These are phyloP conservation scores for Firmiana major DNA, from an alignment of 345 rosid species.

Conservation along the genomic window DNA sequence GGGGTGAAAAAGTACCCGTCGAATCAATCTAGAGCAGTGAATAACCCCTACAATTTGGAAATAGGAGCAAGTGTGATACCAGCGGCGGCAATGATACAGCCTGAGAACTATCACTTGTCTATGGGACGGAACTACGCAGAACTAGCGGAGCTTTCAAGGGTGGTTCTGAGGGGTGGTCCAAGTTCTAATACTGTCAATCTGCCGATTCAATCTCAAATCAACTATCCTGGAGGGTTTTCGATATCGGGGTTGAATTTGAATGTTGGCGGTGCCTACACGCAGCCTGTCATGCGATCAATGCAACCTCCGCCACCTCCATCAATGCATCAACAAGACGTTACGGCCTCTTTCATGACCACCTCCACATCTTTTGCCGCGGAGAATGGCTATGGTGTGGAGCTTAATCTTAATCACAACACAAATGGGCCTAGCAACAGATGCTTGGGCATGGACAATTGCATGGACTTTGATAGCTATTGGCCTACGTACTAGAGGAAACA, in stretches of 20 bases:
- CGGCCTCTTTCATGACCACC: constrained; percentile 32
- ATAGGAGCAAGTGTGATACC: constrained; percentile 28
- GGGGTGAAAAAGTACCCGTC: constrained; percentile 71
- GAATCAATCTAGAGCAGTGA: constrained; percentile 45
- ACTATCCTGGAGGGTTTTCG: constrained; percentile 47
- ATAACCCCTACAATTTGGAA: constrained; percentile 41
- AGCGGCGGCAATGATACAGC: constrained; percentile 34
- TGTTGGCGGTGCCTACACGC: constrained; percentile 57
- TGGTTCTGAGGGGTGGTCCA: constrained; percentile 42
- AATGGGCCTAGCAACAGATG: constrained; percentile 38
- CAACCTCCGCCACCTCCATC: constrained; percentile 29
- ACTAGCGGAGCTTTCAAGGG: constrained; percentile 67
- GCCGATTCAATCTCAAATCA: constrained; percentile 44
- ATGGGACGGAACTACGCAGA: constrained; percentile 49
- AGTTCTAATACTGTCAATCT: constrained; percentile 28
- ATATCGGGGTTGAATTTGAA: constrained; percentile 78
- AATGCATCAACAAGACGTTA: constrained; percentile 53
- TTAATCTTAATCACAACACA: constrained; percentile 13
- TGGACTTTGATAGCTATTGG: constrained; percentile 92
- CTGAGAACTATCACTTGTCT: constrained; percentile 41
- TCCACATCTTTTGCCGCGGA: constrained; percentile 26
- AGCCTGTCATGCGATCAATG: constrained; percentile 35
- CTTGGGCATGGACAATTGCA: constrained; percentile 69
- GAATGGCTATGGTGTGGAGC: constrained; percentile 39
- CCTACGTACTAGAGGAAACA: constrained; percentile 47